Conservation (phyloP, 345 rosid genomes). For the Brassica cretica region DNA sequence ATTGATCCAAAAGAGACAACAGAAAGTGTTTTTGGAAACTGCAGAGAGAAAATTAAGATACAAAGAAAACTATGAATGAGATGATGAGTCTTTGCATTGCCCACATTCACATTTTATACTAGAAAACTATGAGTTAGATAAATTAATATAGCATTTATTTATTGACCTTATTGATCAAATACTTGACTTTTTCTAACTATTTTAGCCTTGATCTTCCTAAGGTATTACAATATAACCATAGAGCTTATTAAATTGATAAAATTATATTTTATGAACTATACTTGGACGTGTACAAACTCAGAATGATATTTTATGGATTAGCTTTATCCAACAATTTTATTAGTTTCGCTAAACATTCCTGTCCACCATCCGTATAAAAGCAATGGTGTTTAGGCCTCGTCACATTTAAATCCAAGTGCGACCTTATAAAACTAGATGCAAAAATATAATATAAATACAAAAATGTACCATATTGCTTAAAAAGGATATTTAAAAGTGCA, state of each 20-base stretch:
- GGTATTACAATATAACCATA: conserved; percentile 20
- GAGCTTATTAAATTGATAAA: conserved; percentile 20
- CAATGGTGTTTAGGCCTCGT: conserved; percentile 21
- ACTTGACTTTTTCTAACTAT: not conserved
- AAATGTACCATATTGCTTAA: not conserved
- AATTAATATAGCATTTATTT: no score
- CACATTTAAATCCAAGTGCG: not conserved
- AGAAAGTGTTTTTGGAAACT: conserved; percentile 18
- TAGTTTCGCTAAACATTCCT: conserved; percentile 15
- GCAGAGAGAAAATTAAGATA: conserved; percentile 13
- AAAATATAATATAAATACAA: conserved; percentile 2
- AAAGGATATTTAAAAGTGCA: not conserved
- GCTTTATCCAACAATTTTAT: conserved; percentile 33
- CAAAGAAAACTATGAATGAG: not conserved
- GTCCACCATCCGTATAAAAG: conserved; percentile 35
- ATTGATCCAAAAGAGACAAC: conserved; percentile 43
- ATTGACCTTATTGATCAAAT: not conserved
- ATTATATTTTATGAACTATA: conserved; percentile 1
- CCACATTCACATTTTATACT: conserved; percentile 28
- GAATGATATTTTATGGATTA: conserved; percentile 3
- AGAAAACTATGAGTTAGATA: not conserved
- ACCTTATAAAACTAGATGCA: conserved; percentile 14
- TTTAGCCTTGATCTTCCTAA: not conserved
- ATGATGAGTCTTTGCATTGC: conserved; percentile 3
- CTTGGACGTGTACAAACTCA: conserved; percentile 18